Evolutionary conservation across 768 basidiomycete genomes (phyloP).

Genomic region (Hygrophorus russula): DNA sequence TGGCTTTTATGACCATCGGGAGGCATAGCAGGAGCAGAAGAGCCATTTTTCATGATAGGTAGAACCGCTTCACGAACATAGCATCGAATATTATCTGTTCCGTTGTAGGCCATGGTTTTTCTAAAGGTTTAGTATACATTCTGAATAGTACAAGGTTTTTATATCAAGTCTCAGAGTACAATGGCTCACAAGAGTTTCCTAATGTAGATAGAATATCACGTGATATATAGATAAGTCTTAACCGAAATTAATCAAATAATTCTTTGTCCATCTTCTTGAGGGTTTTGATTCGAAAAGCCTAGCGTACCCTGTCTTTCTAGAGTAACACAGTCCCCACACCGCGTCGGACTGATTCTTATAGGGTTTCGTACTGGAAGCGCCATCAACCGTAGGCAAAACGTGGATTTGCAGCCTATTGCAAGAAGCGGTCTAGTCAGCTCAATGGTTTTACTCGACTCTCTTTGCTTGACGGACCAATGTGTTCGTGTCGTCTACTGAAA

Average conservation of each 20-base stretch:
- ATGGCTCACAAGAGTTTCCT: background rate
- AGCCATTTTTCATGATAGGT: constrained; percentile 26
- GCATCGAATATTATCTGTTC: constrained; percentile 30
- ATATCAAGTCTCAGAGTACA: background rate
- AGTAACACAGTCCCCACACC: constrained; percentile 29
- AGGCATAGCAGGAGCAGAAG: constrained; percentile 21
- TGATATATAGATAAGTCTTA: no score
- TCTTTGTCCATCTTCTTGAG: background rate
- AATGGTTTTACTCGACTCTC: background rate
- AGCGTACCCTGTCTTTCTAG: constrained; percentile 19
- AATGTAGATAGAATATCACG: background rate
- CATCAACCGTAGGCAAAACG: constrained; percentile 55
- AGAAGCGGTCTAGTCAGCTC: constrained; percentile 4
- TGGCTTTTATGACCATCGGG: constrained; percentile 34
- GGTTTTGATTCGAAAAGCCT: background rate
- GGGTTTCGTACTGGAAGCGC: constrained; percentile 56
- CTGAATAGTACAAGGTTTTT: no score
- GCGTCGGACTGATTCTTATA: constrained; percentile 52
- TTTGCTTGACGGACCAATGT: constrained; percentile 32
- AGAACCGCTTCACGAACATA: constrained; percentile 38
- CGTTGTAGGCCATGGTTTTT: constrained; percentile 18
- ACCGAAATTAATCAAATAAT: no score
- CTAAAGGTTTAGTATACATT: no score
- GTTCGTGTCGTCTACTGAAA: constrained; percentile 57
- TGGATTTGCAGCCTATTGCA: constrained; percentile 41